phyloP scores from a whole-genome alignment of 805 yeast species.

The Wickerhamiella musiphila region DNA sequence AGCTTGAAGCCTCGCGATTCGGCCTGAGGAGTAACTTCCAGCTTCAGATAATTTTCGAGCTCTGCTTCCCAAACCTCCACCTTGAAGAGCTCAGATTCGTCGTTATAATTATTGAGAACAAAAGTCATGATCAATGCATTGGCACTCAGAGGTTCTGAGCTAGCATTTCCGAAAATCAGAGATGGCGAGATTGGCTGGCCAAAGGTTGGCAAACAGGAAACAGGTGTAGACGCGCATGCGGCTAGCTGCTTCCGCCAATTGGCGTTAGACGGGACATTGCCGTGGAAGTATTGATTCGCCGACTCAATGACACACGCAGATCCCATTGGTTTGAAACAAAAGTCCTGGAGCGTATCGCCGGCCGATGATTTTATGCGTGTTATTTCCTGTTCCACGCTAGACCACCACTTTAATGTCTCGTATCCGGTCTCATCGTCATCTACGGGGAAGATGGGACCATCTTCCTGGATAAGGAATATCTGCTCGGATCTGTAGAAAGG shows the following conservation, averaged over 20 bases:
- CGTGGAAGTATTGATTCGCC: constrained; percentile 72
- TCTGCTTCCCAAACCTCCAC: constrained; percentile 48
- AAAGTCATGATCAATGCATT: constrained; percentile 64
- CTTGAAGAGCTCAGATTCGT: constrained; percentile 17
- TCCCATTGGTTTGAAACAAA: constrained; percentile 68
- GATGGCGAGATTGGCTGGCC: constrained; percentile 75
- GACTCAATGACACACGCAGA: constrained; percentile 75
- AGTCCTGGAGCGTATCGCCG: constrained; percentile 32
- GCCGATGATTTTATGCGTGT: constrained; percentile 19
- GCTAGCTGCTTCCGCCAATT: constrained; percentile 41
- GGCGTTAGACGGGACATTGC: constrained; percentile 35
- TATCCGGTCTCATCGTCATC: too few relatives aligned
- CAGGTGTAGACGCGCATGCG: constrained; percentile 63
- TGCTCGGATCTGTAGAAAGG: constrained; percentile 87
- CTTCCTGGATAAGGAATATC: constrained; percentile 49
- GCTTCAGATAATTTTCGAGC: constrained; percentile 38
- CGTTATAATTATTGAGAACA: constrained; percentile 36
- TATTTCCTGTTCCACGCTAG: constrained; percentile 49
- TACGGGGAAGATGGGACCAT: constrained; percentile 44
- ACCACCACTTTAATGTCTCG: constrained; percentile 75
- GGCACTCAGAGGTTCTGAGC: constrained; percentile 27
- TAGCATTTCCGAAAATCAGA: constrained; percentile 46
- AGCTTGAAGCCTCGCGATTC: constrained; percentile 37
- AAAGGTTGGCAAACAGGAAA: constrained; percentile 73
- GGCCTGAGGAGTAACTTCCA: constrained; percentile 29